These are phyloP conservation scores for Xylariaceae sp. DNA, from an alignment of 2,329 filamentous ascomycete species.

Conservation along the genomic window DNA sequence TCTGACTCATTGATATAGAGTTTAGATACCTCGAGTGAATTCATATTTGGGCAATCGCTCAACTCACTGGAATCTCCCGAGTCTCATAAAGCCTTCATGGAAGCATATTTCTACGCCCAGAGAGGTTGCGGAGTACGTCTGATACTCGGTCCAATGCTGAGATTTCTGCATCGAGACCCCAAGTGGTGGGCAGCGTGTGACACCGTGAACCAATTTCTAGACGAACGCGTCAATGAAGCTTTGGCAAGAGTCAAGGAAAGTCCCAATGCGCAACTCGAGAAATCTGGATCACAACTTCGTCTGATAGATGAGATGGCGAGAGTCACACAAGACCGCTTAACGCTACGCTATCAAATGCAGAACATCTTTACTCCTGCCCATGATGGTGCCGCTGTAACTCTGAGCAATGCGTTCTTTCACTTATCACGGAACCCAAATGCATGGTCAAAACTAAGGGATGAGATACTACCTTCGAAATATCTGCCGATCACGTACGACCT, in stretches of 20 bases:
- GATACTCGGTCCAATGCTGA: slow-evolving; percentile 4
- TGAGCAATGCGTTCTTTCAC: slow-evolving; percentile 23
- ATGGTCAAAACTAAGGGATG: slow-evolving; percentile 18
- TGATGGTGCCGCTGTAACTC: slow-evolving; percentile 18
- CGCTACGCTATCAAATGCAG: slow-evolving; percentile 17
- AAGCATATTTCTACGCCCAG: slow-evolving; percentile 10
- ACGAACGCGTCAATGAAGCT: slow-evolving; percentile 12
- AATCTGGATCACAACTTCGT: not conserved
- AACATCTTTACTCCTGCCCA: slow-evolving; percentile 22
- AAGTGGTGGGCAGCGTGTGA: slow-evolving; percentile 10
- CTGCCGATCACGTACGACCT: slow-evolving; percentile 19
- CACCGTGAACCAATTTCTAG: slow-evolving; percentile 11
- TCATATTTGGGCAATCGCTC: slow-evolving; percentile 9
- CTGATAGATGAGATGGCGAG: slow-evolving; percentile 21
- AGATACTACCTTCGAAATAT: slow-evolving; percentile 12
- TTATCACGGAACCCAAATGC: slow-evolving; percentile 19
- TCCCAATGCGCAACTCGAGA: not conserved
- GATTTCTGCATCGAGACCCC: slow-evolving; percentile 6
- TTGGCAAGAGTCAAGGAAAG: slow-evolving; percentile 4
- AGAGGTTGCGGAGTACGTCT: slow-evolving; percentile 8
- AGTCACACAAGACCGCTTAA: slow-evolving; percentile 14
- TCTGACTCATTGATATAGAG: slow-evolving; percentile 1
- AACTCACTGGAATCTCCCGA: slow-evolving; percentile 4
- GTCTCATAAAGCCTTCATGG: slow-evolving; percentile 6
- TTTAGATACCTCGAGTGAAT: slow-evolving; percentile 10